Conservation (phyloP, 768 basidiomycete genomes). For the Sarcodon sp. region DNA sequence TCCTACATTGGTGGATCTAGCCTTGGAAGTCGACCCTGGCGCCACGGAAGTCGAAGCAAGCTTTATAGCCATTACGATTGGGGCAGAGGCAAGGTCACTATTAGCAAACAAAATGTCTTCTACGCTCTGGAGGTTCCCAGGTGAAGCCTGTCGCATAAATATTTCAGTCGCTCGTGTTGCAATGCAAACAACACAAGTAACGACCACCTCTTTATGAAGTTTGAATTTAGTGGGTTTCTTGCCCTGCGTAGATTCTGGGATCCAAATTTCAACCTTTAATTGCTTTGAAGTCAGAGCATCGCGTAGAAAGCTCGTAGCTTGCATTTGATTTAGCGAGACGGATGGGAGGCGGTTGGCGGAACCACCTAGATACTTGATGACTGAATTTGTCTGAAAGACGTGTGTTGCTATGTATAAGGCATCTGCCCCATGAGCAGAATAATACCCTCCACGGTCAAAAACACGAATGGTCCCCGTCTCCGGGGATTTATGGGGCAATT, state of each 20-base stretch:
- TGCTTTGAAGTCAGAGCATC: conserved; percentile 87
- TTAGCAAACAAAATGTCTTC: conserved; percentile 57
- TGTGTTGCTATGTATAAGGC: conserved; percentile 79
- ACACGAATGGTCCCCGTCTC: conserved; percentile 75
- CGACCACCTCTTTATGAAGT: conserved; percentile 65
- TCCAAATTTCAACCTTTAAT: conserved; percentile 87
- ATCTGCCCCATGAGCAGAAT: conserved; percentile 81
- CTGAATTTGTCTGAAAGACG: conserved; percentile 79
- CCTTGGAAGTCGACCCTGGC: conserved; percentile 25
- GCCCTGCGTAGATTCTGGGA: conserved; percentile 54
- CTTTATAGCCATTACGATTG: conserved; percentile 85
- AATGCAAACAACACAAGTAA: neutral
- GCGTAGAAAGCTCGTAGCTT: conserved; percentile 73
- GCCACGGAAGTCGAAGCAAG: conserved; percentile 39
- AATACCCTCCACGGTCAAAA: conserved; percentile 77
- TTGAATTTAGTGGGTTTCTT: conserved; percentile 69
- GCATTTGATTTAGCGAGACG: conserved; percentile 61
- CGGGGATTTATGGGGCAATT: conserved; percentile 52
- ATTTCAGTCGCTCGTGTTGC: neutral
- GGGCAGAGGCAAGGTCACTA: conserved; percentile 69
- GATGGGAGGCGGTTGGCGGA: conserved; percentile 53
- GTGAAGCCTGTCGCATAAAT: conserved; percentile 41
- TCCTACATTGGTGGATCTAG: conserved; percentile 65
- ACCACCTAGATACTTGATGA: conserved; percentile 85
- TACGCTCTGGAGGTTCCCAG: conserved; percentile 52